Evolutionary conservation across 768 basidiomycete species (phyloP).

Genomic region (Tulasnella sp.): DNA sequence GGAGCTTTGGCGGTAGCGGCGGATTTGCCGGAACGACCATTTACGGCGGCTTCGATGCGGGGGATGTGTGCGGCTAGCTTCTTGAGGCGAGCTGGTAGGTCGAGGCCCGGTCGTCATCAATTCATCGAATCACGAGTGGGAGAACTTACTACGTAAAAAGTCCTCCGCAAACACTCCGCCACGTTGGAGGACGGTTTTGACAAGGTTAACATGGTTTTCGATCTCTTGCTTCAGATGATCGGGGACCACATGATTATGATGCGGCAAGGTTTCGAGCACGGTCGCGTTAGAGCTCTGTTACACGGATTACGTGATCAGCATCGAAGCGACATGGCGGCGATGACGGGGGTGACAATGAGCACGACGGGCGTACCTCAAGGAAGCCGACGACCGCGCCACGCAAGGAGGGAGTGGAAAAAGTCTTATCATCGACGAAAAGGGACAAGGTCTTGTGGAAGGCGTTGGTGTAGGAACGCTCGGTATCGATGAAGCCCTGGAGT

Average conservation of each 20-base stretch:
- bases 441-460: conserved; percentile 15
- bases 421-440: conserved; percentile 14
- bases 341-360: too few relatives aligned
- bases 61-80: conserved; percentile 13
- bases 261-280: conserved; percentile 8
- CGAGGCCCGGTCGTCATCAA: background rate
- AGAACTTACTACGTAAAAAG: conserved; percentile 14
- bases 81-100: conserved; percentile 7
- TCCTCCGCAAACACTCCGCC: conserved; percentile 16
- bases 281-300: conserved; percentile 16
- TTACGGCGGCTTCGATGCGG: conserved; percentile 11
- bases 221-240: conserved; percentile 11
- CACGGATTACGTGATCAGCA: background rate
- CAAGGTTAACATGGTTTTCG: conserved; percentile 14
- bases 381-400: conserved; percentile 14
- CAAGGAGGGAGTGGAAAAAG: conserved; percentile 10
- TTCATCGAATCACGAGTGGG: background rate
- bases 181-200: conserved; percentile 14
- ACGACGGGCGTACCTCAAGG: conserved; percentile 6
- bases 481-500: conserved; percentile 12
- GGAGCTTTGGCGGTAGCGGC: conserved; percentile 4
- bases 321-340: background rate
- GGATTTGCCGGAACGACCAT: background rate
- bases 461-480: conserved; percentile 14
- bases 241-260: conserved; percentile 3